Conservation (phyloP, 2,329 filamentous ascomycete genomes). For the Aureobasidium subglaciale region DNA sequence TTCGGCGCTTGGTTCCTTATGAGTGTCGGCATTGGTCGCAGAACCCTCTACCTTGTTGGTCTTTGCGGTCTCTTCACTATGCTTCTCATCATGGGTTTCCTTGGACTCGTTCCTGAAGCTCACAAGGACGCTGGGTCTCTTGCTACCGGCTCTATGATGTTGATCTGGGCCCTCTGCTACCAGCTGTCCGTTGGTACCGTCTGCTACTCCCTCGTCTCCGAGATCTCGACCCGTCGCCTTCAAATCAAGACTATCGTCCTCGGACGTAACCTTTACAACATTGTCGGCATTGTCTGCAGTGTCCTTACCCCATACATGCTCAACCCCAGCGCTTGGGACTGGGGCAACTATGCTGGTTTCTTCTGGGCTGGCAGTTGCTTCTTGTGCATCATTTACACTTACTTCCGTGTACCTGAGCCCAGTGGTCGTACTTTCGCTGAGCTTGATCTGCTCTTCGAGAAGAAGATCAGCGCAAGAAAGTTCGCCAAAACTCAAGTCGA, state of each 20-base stretch:
- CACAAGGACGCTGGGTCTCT: slow-evolving; percentile 57
- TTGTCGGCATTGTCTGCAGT: slow-evolving; percentile 73
- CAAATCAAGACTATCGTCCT: slow-evolving; percentile 90
- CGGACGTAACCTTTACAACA: slow-evolving; percentile 67
- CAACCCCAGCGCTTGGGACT: slow-evolving; percentile 80
- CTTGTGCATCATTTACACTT: slow-evolving; percentile 72
- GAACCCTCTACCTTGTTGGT: slow-evolving; percentile 68
- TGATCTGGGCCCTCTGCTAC: slow-evolving; percentile 74
- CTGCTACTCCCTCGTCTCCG: slow-evolving; percentile 80
- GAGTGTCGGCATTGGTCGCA: slow-evolving; percentile 60
- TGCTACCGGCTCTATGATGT: slow-evolving; percentile 79
- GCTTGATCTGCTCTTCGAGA: slow-evolving; percentile 77
- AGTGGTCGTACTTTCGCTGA: slow-evolving; percentile 76
- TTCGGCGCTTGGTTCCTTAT: slow-evolving; percentile 78
- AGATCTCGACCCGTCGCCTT: slow-evolving; percentile 72
- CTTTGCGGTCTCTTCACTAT: slow-evolving; percentile 66
- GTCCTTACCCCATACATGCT: slow-evolving; percentile 90
- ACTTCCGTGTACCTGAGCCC: slow-evolving; percentile 75
- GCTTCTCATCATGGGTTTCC: slow-evolving; percentile 77
- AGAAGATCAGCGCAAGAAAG: slow-evolving; percentile 61
- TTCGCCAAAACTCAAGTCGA: slow-evolving; percentile 55
- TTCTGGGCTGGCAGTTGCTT: slow-evolving; percentile 82
- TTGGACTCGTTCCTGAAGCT: slow-evolving; percentile 60
- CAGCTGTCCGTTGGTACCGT: slow-evolving; percentile 84
- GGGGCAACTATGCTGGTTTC: slow-evolving; percentile 80